Percentiles rank a stretch among this genome's conserved stretches.
Conservation (phyloP, 768 basidiomycete genomes). For the Naganishia vishniacii region DNA sequence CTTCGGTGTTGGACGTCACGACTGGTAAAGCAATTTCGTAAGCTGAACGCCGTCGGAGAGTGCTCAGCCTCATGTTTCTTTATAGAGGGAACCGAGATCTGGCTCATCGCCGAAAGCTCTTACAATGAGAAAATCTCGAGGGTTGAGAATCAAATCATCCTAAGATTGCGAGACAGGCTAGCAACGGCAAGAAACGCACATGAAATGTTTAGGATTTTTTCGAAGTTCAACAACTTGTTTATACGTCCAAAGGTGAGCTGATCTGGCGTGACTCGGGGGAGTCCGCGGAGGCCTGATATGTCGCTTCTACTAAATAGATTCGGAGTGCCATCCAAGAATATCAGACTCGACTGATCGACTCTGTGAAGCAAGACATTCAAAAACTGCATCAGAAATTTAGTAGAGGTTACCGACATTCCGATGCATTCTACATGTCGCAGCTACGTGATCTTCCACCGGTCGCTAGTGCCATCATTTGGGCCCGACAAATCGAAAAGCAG, state of each 20-base stretch:
- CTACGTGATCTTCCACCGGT: constrained; percentile 99
- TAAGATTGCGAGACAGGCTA: constrained; percentile 78
- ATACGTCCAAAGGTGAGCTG: constrained; percentile 79
- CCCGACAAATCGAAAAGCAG: constrained; percentile 95
- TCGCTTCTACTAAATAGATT: constrained; percentile 55
- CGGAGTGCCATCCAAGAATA: constrained; percentile 98
- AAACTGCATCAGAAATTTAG: constrained; percentile 96
- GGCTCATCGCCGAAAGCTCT: constrained; percentile 93
- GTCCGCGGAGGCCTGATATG: background rate
- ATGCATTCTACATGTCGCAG: constrained; percentile 96
- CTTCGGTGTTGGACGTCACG: constrained; percentile 91
- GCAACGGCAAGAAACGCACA: constrained; percentile 95
- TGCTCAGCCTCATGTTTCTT: constrained; percentile 12
- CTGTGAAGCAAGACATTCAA: constrained; percentile 97
- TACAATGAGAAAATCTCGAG: constrained; percentile 96
- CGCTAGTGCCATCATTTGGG: constrained; percentile 97
- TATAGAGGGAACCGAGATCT: constrained; percentile 91
- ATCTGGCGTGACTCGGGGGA: background rate
- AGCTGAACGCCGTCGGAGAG: background rate
- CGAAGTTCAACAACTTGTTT: constrained; percentile 94
- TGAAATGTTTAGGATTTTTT: constrained; percentile 99
- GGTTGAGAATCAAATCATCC: constrained; percentile 98
- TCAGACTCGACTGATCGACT: constrained; percentile 96
- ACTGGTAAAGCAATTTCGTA: constrained; percentile 58
- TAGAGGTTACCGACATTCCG: constrained; percentile 88